Conservation (phyloP, 768 basidiomycete genomes). For the Collybia sp. region DNA sequence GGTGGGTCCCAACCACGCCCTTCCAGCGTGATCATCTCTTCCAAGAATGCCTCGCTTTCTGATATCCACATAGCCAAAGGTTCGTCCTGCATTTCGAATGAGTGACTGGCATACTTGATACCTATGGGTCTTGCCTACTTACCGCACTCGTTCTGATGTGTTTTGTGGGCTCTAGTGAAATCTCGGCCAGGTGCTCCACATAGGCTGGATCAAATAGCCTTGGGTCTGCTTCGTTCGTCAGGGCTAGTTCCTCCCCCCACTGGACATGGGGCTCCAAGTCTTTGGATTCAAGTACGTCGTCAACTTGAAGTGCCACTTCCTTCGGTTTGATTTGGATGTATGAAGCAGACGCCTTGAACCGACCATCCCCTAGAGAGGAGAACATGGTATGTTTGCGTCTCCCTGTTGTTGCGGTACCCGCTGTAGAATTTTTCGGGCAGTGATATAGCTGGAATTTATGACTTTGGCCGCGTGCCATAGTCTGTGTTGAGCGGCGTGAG, state of each 20-base stretch:
- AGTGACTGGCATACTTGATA: neutral
- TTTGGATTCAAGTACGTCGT: neutral
- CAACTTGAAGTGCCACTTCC: neutral
- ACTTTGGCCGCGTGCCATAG: too few relatives aligned
- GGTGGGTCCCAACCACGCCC: neutral
- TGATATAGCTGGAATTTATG: too few relatives aligned
- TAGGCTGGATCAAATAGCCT: neutral
- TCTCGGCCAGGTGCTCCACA: neutral
- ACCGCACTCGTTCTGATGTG: neutral
- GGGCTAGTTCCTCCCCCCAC: neutral
- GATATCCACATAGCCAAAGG: neutral
- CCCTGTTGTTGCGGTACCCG: too few relatives aligned
- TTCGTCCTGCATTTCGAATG: neutral
- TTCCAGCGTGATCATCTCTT: slow-evolving; percentile 5
- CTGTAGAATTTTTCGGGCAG: too few relatives aligned
- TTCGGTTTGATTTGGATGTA: neutral
- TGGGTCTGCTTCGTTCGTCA: neutral
- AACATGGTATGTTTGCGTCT: neutral
- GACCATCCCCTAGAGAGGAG: neutral
- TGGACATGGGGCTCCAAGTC: neutral
- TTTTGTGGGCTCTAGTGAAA: neutral
- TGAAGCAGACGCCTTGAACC: neutral
- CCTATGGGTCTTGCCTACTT: neutral
- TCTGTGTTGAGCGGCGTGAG: too few relatives aligned
- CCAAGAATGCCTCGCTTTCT: slow-evolving; percentile 11